phyloP scores from a whole-genome alignment of 2,329 filamentous ascomycete genomes.

The Fusarium chuoi region DNA sequence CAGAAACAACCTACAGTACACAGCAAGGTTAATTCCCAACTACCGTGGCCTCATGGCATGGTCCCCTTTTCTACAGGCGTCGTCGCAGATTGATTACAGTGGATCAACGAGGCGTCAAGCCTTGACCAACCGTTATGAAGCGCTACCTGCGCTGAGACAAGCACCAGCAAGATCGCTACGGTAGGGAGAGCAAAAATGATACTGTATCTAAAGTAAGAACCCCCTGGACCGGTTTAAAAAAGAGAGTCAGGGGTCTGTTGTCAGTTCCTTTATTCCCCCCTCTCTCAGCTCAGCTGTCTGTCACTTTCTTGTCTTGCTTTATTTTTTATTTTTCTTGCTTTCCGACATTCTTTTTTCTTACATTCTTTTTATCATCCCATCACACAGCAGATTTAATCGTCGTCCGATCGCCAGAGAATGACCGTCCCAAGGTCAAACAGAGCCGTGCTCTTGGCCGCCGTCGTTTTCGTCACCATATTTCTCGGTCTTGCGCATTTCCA shows the following conservation, averaged over 20 bases:
- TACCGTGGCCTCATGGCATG: conserved; percentile 3
- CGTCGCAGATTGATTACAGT: conserved; percentile 19
- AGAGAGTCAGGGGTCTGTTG: conserved; percentile 23
- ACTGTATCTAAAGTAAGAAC: neutral
- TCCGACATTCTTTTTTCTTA: neutral
- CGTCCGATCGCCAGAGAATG: conserved; percentile 4
- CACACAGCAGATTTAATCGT: neutral
- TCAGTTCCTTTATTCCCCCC: neutral
- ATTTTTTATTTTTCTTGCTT: neutral
- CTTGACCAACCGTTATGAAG: conserved; percentile 20
- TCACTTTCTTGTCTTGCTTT: neutral
- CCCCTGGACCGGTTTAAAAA: conserved; percentile 1
- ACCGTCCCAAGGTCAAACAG: conserved; percentile 21
- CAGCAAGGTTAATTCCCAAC: neutral
- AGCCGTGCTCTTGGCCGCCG: conserved; percentile 23
- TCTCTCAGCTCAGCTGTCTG: conserved; percentile 7
- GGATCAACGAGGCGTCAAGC: conserved; percentile 24
- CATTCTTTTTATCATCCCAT: neutral
- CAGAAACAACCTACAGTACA: neutral
- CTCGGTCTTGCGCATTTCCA: conserved; percentile 28
- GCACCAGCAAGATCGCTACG: neutral
- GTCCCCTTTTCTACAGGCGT: neutral
- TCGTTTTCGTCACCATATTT: conserved; percentile 26
- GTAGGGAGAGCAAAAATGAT: conserved; percentile 5
- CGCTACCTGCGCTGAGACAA: conserved; percentile 14